Evolutionary conservation across 2,329 filamentous ascomycete species (phyloP), one percentile per base, ranked within the genome.

Genomic region (Ophioceras dolichostomum): DNA sequence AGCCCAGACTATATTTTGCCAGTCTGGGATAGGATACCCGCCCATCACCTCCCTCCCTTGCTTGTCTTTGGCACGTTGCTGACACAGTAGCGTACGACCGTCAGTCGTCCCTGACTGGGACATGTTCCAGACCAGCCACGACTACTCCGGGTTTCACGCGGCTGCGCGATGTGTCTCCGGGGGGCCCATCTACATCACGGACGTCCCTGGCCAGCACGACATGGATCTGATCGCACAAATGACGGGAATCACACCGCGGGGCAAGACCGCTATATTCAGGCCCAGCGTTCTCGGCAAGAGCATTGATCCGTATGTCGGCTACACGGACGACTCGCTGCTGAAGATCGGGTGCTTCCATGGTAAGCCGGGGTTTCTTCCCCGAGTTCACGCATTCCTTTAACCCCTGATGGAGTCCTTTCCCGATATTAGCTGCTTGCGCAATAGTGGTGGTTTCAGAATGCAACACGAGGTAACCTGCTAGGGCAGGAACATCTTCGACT

Each of bases 141-240:
- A 67, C 18, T 94, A 84, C 54, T 83, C 82, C 0, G 73, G 71
- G 0, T 94, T 91, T 53, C 91, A 98, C 48, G 91, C 85, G 4
- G 89, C 91, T 1, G 88, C 87, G 2, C 73, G 91, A 33, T 94
- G 86, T 55, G 67, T 98, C 9, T 88, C 81, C 34, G 91, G 91
- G 8, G 91, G 91, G 0, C 91, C 89, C 0, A 81, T 98, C 29
- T 95, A 93, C 49, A 88, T 98, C 54, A 96, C 89, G 0, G 91
- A 98, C 56, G 72, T 77, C 1, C 89, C 89, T 0, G 88, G 86
- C 0, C 62, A 84, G 41, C 86, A 96, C 55, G 71, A 94, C 49
- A 50, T 87, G 21, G 59, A 68, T 5, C 58, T 98, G 13, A 82
- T 98, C 42, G 59, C 68, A 20, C 79, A 93, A 54, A 88, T 96